These are phyloP conservation scores for Geosiphon pyriformis DNA, from an alignment of 192 early-diverging fungal species.

Conservation along the genomic window DNA sequence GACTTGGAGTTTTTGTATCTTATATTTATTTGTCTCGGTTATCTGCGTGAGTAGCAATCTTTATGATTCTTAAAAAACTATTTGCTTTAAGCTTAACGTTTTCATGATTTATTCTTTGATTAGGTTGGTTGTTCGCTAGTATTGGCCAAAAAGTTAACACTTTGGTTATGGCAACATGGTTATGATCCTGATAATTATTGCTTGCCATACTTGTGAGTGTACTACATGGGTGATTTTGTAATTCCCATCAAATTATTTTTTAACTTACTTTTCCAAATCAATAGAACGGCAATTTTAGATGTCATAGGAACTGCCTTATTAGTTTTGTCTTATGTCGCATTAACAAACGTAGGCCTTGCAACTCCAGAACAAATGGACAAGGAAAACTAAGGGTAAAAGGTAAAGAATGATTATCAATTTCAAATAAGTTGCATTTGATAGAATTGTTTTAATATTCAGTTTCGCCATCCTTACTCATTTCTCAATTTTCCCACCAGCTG, in stretches of 20 bases:
- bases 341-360: neutral
- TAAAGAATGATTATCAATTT: too few species aligned
- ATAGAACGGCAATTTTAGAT: conserved; percentile 65
- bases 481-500: too few species aligned
- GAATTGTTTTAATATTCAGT: too few species aligned
- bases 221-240: neutral
- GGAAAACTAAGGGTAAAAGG: too few species aligned
- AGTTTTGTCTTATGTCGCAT: conserved; percentile 30
- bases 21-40: conserved; percentile 51
- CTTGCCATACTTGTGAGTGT: conserved; percentile 53
- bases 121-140: conserved; percentile 51
- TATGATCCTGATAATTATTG: conserved; percentile 79
- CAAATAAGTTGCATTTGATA: too few species aligned
- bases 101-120: conserved; percentile 33
- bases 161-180: conserved; percentile 55
- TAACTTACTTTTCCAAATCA: conserved; percentile 10
- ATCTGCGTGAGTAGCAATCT: conserved; percentile 46
- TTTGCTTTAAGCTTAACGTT: too few species aligned
- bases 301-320: conserved; percentile 63
- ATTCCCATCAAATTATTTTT: conserved; percentile 4
- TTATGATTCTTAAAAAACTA: conserved; percentile 1
- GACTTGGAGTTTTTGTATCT: conserved; percentile 38
- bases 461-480: too few species aligned
- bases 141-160: conserved; percentile 53
- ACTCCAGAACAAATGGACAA: too few species aligned